Base-by-base conservation (phyloP, 2,329 filamentous ascomycete genomes). In the Cercospora sesami region DNA sequence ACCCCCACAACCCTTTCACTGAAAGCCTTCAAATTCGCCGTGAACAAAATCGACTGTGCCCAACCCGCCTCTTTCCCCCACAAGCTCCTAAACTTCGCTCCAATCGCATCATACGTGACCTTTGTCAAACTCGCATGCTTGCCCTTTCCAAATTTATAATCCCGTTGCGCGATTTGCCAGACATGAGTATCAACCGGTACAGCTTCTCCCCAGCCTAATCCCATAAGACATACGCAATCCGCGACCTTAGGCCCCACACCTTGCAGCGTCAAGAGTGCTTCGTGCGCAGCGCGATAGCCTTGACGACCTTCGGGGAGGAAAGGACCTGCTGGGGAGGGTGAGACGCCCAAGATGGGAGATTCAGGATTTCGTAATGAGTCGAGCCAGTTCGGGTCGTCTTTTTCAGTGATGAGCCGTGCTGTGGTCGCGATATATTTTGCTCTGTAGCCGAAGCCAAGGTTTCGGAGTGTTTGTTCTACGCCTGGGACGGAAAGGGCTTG, bases 181-280 rank as follows among this genome's bases (percentile, higher is more conserved):
- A 99, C 93, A 80, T 99, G 96, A 1, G 96, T 99, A 79, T 99
- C 95, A 33, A 99, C 92, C 0, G 95, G 95, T 1, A 99, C 94
- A 2, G 94, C 90, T 80, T 98, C 94, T 33, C 91, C 91, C 94
- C 96, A 99, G 30, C 94, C 94, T 14, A 99, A 82, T 0, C 96
- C 96, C 91, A 99, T 97, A 21, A 99, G 83, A 77, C 92, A 97
- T 7, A 98, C 94, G 77, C 96, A 99, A 78, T 99, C 96, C 5
- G 95, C 91, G 0, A 99, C 95, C 79, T 99, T 99, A 0, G 96
- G 95, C 0, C 95, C 95, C 5, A 99, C 96, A 1, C 95, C 95
- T 66, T 93, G 89, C 23, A 99, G 84, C 5, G 86, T 81, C 1
- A 98, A 84, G 2, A 99, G 84, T 72, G 91, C 86, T 68, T 92